A percentile compares a stretch with the other conserved stretches of the same genome.
Evolutionary conservation across 192 early-diverging fungal species (phyloP).

Genomic region (Gamsiella multidivaricata): DNA sequence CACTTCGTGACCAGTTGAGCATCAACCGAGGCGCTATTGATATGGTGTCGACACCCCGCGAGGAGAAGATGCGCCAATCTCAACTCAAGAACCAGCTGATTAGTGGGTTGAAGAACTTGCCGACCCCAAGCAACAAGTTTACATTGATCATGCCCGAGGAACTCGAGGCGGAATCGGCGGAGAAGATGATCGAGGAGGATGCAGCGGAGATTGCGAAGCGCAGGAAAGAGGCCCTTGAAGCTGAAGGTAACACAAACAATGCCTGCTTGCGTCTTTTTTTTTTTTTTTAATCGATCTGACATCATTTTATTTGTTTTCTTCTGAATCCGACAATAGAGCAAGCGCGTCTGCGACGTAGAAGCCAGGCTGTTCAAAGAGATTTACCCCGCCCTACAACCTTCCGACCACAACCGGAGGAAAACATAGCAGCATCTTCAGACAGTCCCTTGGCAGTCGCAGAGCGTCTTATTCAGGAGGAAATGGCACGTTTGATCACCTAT

Average conservation of each 20-base stretch:
- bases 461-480: slow-evolving; percentile 75
- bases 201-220: slow-evolving; percentile 74
- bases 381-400: slow-evolving; percentile 78
- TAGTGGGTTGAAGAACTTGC: slow-evolving; percentile 76
- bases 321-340: too few relatives aligned
- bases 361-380: slow-evolving; percentile 77
- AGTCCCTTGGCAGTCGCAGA: slow-evolving; percentile 57
- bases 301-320: neutral
- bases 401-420: slow-evolving; percentile 16
- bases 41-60: slow-evolving; percentile 75
- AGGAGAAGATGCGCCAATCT: slow-evolving; percentile 65
- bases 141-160: slow-evolving; percentile 88
- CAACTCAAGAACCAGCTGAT: slow-evolving; percentile 77
- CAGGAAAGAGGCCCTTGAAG: slow-evolving; percentile 59
- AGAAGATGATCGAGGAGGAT: slow-evolving; percentile 69
- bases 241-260: slow-evolving; percentile 56
- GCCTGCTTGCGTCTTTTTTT: neutral
- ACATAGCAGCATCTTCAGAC: slow-evolving; percentile 22
- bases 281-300: neutral
- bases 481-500: slow-evolving; percentile 72
- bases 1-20: slow-evolving; percentile 72
- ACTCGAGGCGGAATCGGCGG: slow-evolving; percentile 42
- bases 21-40: slow-evolving; percentile 59
- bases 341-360: slow-evolving; percentile 68
- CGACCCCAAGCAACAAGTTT: slow-evolving; percentile 93